Conservation (phyloP, 345 rosid species). For the Excoecaria cochinchinensis region DNA sequence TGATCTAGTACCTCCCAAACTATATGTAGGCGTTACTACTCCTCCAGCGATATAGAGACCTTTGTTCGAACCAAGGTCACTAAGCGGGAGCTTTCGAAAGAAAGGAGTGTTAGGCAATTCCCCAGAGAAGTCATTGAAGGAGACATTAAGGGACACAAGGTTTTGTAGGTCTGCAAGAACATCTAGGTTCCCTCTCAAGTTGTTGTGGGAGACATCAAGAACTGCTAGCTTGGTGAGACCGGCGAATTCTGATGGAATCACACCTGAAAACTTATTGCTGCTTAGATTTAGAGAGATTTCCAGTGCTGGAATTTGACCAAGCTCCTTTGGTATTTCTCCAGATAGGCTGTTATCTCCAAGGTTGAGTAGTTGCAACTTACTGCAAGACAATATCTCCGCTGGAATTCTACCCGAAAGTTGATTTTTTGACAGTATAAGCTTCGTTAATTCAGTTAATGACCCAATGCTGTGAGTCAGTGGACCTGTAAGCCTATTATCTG, state of each 20-base stretch:
- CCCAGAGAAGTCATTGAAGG: slow-evolving; percentile 87
- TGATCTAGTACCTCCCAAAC: slow-evolving; percentile 37
- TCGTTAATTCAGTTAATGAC: slow-evolving; percentile 60
- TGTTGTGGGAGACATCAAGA: slow-evolving; percentile 84
- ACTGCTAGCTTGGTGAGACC: slow-evolving; percentile 67
- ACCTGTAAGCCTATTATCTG: slow-evolving; percentile 72
- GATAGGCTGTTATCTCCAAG: slow-evolving; percentile 68
- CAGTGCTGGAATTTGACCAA: slow-evolving; percentile 70
- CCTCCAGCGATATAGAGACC: slow-evolving; percentile 58
- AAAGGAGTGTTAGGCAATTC: slow-evolving; percentile 78
- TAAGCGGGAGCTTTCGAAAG: slow-evolving; percentile 71
- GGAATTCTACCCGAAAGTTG: slow-evolving; percentile 69
- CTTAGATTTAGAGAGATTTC: slow-evolving; percentile 91
- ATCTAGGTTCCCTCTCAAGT: slow-evolving; percentile 57
- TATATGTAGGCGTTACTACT: slow-evolving; percentile 41
- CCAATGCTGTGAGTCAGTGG: slow-evolving; percentile 57
- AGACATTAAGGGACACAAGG: slow-evolving; percentile 87
- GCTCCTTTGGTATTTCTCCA: slow-evolving; percentile 74
- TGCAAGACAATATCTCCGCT: slow-evolving; percentile 62
- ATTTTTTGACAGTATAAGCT: slow-evolving; percentile 72
- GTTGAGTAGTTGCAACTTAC: slow-evolving; percentile 68
- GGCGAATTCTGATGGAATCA: slow-evolving; percentile 68
- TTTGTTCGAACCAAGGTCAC: slow-evolving; percentile 64
- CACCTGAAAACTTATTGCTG: slow-evolving; percentile 65
- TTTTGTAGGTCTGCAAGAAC: slow-evolving; percentile 66